phyloP scores from a whole-genome alignment of 106 monocot genomes.

The Allium cepa region DNA sequence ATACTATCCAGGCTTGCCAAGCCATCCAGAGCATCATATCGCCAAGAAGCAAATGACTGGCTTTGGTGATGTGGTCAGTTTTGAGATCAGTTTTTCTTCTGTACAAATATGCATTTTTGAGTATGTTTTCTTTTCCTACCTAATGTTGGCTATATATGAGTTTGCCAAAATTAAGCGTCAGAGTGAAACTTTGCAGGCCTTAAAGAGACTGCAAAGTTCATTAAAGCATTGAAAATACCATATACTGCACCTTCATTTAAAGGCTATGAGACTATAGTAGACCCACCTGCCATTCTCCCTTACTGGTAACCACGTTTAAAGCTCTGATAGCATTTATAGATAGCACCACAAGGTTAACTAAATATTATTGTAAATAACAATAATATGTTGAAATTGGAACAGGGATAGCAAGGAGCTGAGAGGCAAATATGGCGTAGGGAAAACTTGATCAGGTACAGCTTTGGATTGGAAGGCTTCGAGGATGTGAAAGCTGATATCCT shows the following conservation, averaged over 20 bases:
- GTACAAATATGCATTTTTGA: too few species aligned
- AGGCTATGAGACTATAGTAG: constrained; percentile 73
- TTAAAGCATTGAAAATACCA: constrained; percentile 70
- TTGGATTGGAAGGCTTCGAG: constrained; percentile 85
- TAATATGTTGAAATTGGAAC: constrained; percentile 6
- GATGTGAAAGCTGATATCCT: constrained; percentile 75
- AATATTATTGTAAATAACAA: background rate
- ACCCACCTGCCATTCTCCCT: constrained; percentile 81
- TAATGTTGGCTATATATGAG: too few species aligned
- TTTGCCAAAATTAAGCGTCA: too few species aligned
- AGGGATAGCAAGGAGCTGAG: constrained; percentile 74
- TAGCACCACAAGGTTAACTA: too few species aligned
- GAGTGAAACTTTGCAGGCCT: constrained; percentile 58
- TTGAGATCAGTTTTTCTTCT: too few species aligned
- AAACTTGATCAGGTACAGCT: too few species aligned
- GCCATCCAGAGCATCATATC: too few species aligned
- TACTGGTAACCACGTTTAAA: constrained; percentile 62
- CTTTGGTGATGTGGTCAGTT: too few species aligned
- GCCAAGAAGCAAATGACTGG: too few species aligned
- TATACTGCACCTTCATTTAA: constrained; percentile 77
- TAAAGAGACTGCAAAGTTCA: constrained; percentile 35
- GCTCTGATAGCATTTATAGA: background rate
- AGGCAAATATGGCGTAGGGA: constrained; percentile 73
- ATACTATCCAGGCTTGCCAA: too few species aligned
- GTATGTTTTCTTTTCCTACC: too few species aligned